phyloP scores from a whole-genome alignment of 1,139 yeast species.

The Pichia sp. region DNA sequence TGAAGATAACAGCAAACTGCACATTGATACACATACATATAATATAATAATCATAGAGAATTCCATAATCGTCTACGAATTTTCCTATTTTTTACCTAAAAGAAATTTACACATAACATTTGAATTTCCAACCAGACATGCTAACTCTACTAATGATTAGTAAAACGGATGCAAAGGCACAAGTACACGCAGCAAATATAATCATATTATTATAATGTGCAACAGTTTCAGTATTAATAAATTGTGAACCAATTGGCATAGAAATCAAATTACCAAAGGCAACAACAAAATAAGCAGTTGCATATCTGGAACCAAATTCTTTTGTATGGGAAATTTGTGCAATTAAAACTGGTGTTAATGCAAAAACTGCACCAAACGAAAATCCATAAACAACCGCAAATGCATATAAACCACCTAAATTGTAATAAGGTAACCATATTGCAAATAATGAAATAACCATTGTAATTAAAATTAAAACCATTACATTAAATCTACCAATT shows the following conservation, averaged over 20 bases:
- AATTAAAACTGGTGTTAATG: conserved; percentile 35
- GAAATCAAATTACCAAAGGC: conserved; percentile 52
- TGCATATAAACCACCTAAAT: conserved; percentile 30
- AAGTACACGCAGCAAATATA: conserved; percentile 32
- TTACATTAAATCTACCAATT: conserved; percentile 48
- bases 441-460: conserved; percentile 31
- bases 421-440: conserved; percentile 42
- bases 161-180: conserved; percentile 25
- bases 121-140: conserved; percentile 30
- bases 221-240: conserved; percentile 32
- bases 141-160: conserved; percentile 31
- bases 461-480: conserved; percentile 35
- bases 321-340: conserved; percentile 61
- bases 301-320: conserved; percentile 62
- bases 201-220: conserved; percentile 31
- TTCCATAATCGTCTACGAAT: background rate
- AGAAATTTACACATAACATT: conserved; percentile 13
- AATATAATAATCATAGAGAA: background rate
- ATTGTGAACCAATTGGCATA: conserved; percentile 49
- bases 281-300: conserved; percentile 60
- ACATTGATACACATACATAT: background rate
- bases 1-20: background rate
- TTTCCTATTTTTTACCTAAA: background rate
- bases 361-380: conserved; percentile 26
- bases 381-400: conserved; percentile 38